phyloP scores from a whole-genome alignment of 23 red algal genomes.

The Agarophyton chilense region DNA sequence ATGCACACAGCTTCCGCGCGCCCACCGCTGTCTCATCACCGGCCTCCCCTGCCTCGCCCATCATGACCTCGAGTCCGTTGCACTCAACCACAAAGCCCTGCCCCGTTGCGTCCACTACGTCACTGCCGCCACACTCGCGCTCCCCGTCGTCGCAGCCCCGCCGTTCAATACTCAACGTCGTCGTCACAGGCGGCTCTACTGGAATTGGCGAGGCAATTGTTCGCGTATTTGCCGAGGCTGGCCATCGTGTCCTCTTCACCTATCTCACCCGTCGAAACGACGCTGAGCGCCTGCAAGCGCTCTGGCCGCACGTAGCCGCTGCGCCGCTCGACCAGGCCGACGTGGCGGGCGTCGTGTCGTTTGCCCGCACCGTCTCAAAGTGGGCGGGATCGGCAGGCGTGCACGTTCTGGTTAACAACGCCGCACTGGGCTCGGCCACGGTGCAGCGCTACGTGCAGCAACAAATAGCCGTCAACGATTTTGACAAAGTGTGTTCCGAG shows the following conservation, averaged over 20 bases:
- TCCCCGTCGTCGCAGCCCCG: background rate
- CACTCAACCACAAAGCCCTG: background rate
- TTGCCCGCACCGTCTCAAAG: slow-evolving; percentile 42
- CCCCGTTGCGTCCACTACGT: background rate
- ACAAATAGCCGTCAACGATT: background rate
- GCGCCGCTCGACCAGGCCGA: slow-evolving; percentile 73
- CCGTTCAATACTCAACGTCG: slow-evolving; percentile 45
- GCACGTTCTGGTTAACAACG: slow-evolving; percentile 80
- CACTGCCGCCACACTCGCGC: background rate
- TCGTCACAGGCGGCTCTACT: slow-evolving; percentile 81
- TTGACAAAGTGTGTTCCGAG: background rate
- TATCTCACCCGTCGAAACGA: slow-evolving; percentile 39
- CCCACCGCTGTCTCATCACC: background rate
- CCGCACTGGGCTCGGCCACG: slow-evolving; percentile 72
- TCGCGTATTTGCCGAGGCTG: slow-evolving; percentile 51
- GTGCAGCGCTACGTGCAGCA: slow-evolving; percentile 55
- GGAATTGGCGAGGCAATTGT: slow-evolving; percentile 76
- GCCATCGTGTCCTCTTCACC: slow-evolving; percentile 78
- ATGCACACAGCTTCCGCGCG: background rate
- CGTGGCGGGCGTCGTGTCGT: slow-evolving; percentile 31
- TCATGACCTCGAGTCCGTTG: background rate
- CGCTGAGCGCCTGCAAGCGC: slow-evolving; percentile 32
- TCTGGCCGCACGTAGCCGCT: slow-evolving; percentile 24
- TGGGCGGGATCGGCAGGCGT: slow-evolving; percentile 68
- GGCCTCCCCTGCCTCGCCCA: background rate